Evolutionary conservation across 2,329 filamentous ascomycete species (phyloP).

Genomic region (Coniochaeta sp.): DNA sequence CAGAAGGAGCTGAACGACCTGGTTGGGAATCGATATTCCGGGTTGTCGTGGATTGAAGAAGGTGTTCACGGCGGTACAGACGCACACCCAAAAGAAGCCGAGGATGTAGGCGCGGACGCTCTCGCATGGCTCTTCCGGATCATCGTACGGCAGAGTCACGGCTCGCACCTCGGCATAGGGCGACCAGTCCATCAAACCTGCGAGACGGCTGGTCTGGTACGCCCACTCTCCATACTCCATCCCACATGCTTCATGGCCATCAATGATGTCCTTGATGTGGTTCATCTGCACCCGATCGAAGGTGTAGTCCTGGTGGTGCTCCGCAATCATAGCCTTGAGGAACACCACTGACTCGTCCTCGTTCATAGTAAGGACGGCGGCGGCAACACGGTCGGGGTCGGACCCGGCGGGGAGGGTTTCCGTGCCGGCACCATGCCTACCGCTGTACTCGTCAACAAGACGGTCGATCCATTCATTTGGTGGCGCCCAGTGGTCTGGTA

Average conservation of each 20-base stretch:
- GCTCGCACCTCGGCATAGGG: conserved; percentile 35
- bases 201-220: conserved; percentile 27
- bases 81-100: conserved; percentile 30
- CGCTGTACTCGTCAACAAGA: conserved; percentile 6
- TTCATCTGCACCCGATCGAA: conserved; percentile 18
- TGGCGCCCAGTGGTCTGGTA: conserved; percentile 3
- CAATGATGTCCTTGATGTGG: conserved; percentile 30
- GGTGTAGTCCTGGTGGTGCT: conserved; percentile 4
- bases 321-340: not conserved
- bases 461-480: conserved; percentile 6
- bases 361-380: conserved; percentile 7
- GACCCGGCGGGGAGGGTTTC: conserved; percentile 8
- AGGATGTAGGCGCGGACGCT: conserved; percentile 35
- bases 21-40: conserved; percentile 21
- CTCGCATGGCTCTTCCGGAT: conserved; percentile 27
- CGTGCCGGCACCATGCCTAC: conserved; percentile 4
- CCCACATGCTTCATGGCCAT: conserved; percentile 30
- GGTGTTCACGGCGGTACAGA: conserved; percentile 31
- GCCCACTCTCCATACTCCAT: not conserved
- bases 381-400: conserved; percentile 7
- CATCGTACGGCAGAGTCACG: conserved; percentile 29
- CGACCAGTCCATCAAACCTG: conserved; percentile 28
- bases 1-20: conserved; percentile 38
- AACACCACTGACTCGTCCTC: conserved; percentile 2
- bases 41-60: conserved; percentile 29